A percentile compares a stretch with the other conserved stretches of the same genome.
Conservation (phyloP, 768 basidiomycete genomes). For the Piloderma croceum region DNA sequence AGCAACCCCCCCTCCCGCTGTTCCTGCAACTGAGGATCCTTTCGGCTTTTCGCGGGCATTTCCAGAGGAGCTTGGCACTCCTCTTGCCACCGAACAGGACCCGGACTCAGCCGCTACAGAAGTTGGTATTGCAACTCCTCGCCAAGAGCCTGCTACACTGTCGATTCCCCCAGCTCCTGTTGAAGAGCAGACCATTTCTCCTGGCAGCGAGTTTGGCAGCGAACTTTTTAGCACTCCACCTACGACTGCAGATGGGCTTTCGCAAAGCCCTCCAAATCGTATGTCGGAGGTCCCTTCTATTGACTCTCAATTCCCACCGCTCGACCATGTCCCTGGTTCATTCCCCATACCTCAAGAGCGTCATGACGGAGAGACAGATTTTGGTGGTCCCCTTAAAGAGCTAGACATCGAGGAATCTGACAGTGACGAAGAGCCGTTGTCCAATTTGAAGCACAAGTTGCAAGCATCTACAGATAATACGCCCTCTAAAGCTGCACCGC, state of each 20-base stretch:
- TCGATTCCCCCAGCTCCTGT: slow-evolving; percentile 12
- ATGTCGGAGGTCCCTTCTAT: neutral
- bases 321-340: slow-evolving; percentile 22
- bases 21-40: slow-evolving; percentile 34
- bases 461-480: slow-evolving; percentile 4
- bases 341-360: slow-evolving; percentile 14
- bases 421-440: slow-evolving; percentile 31
- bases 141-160: slow-evolving; percentile 5
- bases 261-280: no score
- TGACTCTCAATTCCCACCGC: slow-evolving; percentile 32
- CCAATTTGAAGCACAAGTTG: slow-evolving; percentile 10
- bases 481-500: slow-evolving; percentile 15
- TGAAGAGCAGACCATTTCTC: slow-evolving; percentile 18
- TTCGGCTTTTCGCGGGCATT: slow-evolving; percentile 50
- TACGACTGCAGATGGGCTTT: slow-evolving; percentile 33
- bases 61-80: no score
- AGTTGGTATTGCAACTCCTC: slow-evolving; percentile 16
- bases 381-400: slow-evolving; percentile 50
- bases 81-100: no score
- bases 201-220: slow-evolving; percentile 29
- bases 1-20: slow-evolving; percentile 31
- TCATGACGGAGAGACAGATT: slow-evolving; percentile 40
- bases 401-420: slow-evolving; percentile 54
- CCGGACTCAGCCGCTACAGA: slow-evolving; percentile 20
- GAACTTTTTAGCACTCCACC: slow-evolving; percentile 63